Base-by-base conservation (phyloP, 2,329 filamentous ascomycete species). In the Tympanopsis confertula region DNA sequence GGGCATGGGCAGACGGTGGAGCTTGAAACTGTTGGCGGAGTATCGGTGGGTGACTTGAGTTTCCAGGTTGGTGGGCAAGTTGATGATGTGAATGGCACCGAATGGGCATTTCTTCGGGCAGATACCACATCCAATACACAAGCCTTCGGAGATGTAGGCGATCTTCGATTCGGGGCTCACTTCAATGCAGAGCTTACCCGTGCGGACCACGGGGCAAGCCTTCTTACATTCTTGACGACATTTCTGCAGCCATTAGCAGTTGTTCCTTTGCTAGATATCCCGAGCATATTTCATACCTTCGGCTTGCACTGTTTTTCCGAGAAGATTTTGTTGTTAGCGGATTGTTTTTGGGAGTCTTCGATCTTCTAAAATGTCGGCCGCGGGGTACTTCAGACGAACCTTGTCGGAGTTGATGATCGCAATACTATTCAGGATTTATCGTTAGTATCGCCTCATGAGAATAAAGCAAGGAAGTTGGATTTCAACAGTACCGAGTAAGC, bases 81-180 rank as follows among this genome's bases (percentile, higher is more conserved):
- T 98, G 86, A 98, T 98, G 63, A 98, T 98, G 61, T 89, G 93
- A 66, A 98, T 98, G 53, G 91, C 91, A 56, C 88, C 83, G 64
- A 98, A 98, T 13, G 91, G 91, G 62, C 91, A 98, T 64, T 96
- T 96, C 71, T 98, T 98, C 33, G 89, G 87, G 63, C 93, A 98
- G 68, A 98, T 98, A 80, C 91, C 93, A 58, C 93, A 98, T 63
- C 91, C 91, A 54, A 96, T 95, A 61, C 89, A 95, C 44, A 95
- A 78, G 46, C 78, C 78, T 63, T 98, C 91, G 47, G 89, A 96
- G 55, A 98, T 94, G 72, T 95, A 98, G 59, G 91, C 91, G 51
- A 98, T 89, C 56, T 89, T 89, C 47, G 89, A 93, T 41, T 85
- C 76, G 45, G 85, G 69, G 38, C 74, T 71, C 53, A 98, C 93